Evolutionary conservation across 768 basidiomycete species (phyloP).

Genomic region (Suillus clintonianus): DNA sequence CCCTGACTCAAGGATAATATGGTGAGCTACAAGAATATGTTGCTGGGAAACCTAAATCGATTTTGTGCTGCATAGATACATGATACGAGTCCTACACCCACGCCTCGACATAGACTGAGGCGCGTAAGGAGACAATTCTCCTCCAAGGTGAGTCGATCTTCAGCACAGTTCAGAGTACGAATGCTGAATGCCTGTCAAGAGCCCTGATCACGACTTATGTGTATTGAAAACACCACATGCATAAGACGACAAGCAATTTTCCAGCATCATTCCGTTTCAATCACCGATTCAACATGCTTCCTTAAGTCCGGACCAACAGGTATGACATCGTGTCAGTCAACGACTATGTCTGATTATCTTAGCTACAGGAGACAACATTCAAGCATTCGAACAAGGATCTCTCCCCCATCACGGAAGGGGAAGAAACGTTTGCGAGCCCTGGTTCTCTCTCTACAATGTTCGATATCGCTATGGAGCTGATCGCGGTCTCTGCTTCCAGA

Average conservation of each 20-base stretch:
- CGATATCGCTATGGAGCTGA: conserved; percentile 22
- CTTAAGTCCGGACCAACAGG: not conserved
- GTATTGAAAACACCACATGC: conserved; percentile 6
- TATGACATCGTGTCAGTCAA: conserved; percentile 8
- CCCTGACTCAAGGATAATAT: not conserved
- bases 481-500: conserved; percentile 9
- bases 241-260: not conserved
- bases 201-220: not conserved
- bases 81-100: not conserved
- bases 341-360: not conserved
- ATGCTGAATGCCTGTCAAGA: not conserved
- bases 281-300: not conserved
- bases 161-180: not conserved
- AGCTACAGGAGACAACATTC: not conserved
- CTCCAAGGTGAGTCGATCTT: not conserved
- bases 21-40: not conserved
- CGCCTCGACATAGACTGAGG: not conserved
- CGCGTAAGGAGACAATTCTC: not conserved
- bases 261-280: not conserved
- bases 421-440: conserved; percentile 1
- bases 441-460: conserved; percentile 22
- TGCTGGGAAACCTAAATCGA: not conserved
- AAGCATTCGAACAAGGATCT: not conserved
- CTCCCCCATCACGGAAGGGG: conserved; percentile 7
- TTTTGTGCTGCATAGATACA: not conserved